Percentiles rank a stretch among this genome's conserved stretches.
These are phyloP conservation scores for Chalara sp. DNA, from an alignment of 2,329 filamentous ascomycete genomes.

Conservation along the genomic window DNA sequence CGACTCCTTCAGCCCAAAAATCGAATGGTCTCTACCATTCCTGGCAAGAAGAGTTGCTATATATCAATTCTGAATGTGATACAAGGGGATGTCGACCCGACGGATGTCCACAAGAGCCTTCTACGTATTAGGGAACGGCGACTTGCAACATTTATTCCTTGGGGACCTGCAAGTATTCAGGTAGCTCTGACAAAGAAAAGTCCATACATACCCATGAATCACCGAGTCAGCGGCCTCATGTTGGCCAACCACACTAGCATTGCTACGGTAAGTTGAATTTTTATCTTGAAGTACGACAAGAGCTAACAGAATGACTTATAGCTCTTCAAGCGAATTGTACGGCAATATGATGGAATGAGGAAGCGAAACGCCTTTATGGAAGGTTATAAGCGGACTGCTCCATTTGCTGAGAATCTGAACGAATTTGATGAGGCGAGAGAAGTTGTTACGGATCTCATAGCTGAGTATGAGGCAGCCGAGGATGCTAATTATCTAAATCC, in stretches of 20 bases:
- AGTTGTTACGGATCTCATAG: constrained; percentile 84
- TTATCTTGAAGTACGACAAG: background rate
- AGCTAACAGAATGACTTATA: constrained; percentile 24
- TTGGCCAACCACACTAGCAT: constrained; percentile 97
- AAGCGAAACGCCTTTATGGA: constrained; percentile 98
- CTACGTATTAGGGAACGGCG: constrained; percentile 91
- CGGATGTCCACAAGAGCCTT: constrained; percentile 96
- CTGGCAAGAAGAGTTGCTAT: constrained; percentile 96
- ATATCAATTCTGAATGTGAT: constrained; percentile 99
- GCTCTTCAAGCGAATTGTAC: constrained; percentile 89
- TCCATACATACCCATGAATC: constrained; percentile 88
- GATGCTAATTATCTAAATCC: constrained; percentile 83
- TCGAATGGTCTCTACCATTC: constrained; percentile 94
- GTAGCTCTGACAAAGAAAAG: constrained; percentile 95
- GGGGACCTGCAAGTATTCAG: constrained; percentile 96
- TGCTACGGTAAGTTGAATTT: constrained; percentile 58
- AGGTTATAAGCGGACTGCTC: constrained; percentile 89
- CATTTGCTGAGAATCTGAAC: constrained; percentile 83
- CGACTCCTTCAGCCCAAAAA: constrained; percentile 95
- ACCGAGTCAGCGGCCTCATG: constrained; percentile 95
- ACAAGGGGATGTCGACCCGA: constrained; percentile 95
- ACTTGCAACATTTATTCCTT: constrained; percentile 94
- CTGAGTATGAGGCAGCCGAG: constrained; percentile 94
- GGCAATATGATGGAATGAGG: constrained; percentile 87
- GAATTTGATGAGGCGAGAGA: constrained; percentile 94